These are phyloP conservation scores for Kodamaea sp. DNA, from an alignment of 1,139 yeast species.

Conservation along the genomic window DNA sequence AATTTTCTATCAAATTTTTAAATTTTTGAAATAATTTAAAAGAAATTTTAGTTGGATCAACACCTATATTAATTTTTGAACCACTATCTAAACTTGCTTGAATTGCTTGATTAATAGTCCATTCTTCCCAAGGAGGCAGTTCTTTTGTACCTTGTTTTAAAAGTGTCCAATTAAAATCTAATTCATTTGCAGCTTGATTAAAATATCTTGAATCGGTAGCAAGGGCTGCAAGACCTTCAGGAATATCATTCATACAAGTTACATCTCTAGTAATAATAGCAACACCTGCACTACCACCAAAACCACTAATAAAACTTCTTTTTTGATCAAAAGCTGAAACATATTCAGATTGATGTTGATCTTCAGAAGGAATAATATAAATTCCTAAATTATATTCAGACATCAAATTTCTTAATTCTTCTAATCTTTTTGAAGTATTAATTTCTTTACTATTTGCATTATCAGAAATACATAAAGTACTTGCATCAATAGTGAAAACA, in stretches of 20 bases:
- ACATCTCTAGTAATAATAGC: conserved; percentile 80
- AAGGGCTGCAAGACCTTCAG: conserved; percentile 72
- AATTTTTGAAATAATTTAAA: conserved; percentile 36
- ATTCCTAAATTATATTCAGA: conserved; percentile 61
- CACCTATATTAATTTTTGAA: conserved; percentile 38
- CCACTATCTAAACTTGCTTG: conserved; percentile 48
- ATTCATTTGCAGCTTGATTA: conserved; percentile 81
- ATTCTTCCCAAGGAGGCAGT: conserved; percentile 83
- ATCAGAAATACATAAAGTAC: conserved; percentile 43
- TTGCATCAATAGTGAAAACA: conserved; percentile 46
- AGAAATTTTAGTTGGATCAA: conserved; percentile 65
- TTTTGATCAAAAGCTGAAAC: conserved; percentile 78
- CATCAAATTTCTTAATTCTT: conserved; percentile 64
- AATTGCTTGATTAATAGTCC: conserved; percentile 65
- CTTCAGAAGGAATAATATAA: conserved; percentile 87
- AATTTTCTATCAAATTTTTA: conserved; percentile 19
- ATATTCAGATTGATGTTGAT: conserved; percentile 91
- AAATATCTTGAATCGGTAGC: conserved; percentile 96
- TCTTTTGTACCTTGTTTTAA: conserved; percentile 76
- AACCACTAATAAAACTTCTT: conserved; percentile 81
- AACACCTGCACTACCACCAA: conserved; percentile 93
- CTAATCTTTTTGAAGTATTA: conserved; percentile 59
- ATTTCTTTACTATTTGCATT: conserved; percentile 34
- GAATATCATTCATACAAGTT: conserved; percentile 49
- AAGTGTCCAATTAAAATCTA: conserved; percentile 84